Conservation (phyloP, 2,329 filamentous ascomycete genomes). For the Coniochaeta sp. region DNA sequence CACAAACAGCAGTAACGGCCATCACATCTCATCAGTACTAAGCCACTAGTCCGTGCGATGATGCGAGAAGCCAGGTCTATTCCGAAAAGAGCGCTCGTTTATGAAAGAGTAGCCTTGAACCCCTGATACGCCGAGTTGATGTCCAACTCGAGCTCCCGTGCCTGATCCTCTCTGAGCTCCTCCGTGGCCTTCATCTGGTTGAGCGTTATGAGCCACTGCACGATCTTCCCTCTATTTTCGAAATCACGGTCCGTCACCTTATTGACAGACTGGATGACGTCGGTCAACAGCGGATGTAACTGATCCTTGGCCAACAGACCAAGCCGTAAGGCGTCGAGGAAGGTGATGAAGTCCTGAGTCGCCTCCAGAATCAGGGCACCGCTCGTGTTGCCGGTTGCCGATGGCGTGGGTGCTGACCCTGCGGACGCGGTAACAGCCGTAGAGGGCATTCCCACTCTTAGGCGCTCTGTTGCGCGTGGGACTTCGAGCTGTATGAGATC, state of each 20-base stretch:
- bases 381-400: slow-evolving; percentile 38
- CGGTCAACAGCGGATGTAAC: slow-evolving; percentile 87
- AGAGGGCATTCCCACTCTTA: slow-evolving; percentile 87
- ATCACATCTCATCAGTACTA: too few species aligned
- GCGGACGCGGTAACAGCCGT: slow-evolving; percentile 59
- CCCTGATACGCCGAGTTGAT: slow-evolving; percentile 92
- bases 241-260: slow-evolving; percentile 95
- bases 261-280: slow-evolving; percentile 95
- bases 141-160: slow-evolving; percentile 82
- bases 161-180: slow-evolving; percentile 80
- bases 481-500: slow-evolving; percentile 69
- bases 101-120: slow-evolving; percentile 74
- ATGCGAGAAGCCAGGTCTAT: too few species aligned
- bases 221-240: slow-evolving; percentile 91
- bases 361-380: slow-evolving; percentile 75
- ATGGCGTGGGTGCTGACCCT: slow-evolving; percentile 33
- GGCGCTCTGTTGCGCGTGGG: slow-evolving; percentile 84
- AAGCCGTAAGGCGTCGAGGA: slow-evolving; percentile 88
- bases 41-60: too few species aligned
- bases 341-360: slow-evolving; percentile 97
- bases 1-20: too few species aligned
- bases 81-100: too few species aligned
- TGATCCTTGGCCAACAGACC: slow-evolving; percentile 92
- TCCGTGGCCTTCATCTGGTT: slow-evolving; percentile 98
- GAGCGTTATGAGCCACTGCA: slow-evolving; percentile 94